A percentile compares a stretch with the other conserved stretches of the same genome.
These are phyloP conservation scores for Fusarium sp. DNA, from an alignment of 2,329 filamentous ascomycete species.

Conservation along the genomic window DNA sequence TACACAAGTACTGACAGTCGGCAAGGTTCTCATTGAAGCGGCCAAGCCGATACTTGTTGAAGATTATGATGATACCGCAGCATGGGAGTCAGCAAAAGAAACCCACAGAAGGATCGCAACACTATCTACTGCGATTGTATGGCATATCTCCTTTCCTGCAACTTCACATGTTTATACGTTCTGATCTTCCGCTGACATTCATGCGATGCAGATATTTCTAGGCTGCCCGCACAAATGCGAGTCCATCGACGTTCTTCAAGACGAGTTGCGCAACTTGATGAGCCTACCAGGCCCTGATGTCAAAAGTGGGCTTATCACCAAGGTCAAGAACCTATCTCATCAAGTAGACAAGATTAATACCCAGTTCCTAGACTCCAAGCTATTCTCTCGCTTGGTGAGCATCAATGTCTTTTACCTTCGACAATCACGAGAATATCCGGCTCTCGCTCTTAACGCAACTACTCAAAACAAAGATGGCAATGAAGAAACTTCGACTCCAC, in stretches of 20 bases:
- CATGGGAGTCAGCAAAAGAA: background rate
- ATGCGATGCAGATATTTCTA: background rate
- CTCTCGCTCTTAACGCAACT: no score
- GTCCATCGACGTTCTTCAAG: background rate
- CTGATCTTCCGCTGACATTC: background rate
- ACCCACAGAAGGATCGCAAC: background rate
- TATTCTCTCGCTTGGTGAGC: background rate
- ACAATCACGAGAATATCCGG: background rate
- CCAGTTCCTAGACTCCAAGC: background rate
- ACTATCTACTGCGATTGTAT: background rate
- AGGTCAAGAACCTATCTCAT: background rate
- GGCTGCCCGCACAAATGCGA: slow-evolving; percentile 15
- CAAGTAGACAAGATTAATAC: slow-evolving; percentile 11
- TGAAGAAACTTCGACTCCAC: no score
- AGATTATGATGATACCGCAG: background rate
- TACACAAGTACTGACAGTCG: background rate
- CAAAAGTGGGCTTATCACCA: background rate
- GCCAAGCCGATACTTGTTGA: background rate
- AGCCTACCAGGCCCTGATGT: slow-evolving; percentile 1
- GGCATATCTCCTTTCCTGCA: background rate
- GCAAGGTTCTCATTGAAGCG: background rate
- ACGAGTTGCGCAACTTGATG: slow-evolving; percentile 10
- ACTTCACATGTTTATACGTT: no score
- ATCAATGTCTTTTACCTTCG: slow-evolving; percentile 7
- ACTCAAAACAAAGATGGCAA: background rate